Percentiles rank a stretch among this genome's conserved stretches.
Conservation (phyloP, 305 asterid species). For the Fraxinus sp. region DNA sequence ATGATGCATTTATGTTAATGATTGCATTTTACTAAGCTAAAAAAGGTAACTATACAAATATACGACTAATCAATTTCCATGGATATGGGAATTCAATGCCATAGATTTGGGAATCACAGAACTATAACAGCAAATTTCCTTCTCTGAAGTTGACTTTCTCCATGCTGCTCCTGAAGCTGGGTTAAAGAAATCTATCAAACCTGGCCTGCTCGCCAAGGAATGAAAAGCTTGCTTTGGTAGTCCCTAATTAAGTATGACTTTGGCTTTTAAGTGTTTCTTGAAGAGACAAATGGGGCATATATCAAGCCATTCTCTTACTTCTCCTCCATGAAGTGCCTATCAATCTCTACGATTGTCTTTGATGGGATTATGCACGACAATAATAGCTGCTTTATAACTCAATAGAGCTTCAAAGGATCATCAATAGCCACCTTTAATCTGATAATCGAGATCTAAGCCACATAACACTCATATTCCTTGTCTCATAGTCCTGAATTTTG, state of each 20-base stretch:
- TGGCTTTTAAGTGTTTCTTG: not conserved
- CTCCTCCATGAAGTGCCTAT: not conserved
- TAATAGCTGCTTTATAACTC: not conserved
- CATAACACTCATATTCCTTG: not conserved
- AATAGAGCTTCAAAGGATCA: not conserved
- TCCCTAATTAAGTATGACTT: not conserved
- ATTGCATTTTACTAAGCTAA: not conserved
- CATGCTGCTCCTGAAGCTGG: not conserved
- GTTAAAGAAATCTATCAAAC: not conserved
- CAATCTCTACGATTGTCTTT: not conserved
- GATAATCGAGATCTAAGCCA: not conserved
- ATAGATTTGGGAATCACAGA: not conserved
- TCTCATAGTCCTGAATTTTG: not conserved
- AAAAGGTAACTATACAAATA: not conserved
- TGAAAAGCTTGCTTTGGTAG: not conserved
- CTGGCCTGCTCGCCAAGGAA: not conserved
- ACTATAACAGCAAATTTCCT: not conserved
- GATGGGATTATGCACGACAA: not conserved
- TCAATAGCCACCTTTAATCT: not conserved
- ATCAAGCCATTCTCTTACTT: not conserved
- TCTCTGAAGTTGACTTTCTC: not conserved
- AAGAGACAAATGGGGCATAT: not conserved
- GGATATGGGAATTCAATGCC: not conserved
- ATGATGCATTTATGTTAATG: not conserved
- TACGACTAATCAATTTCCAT: not conserved